Evolutionary conservation across 768 basidiomycete species (phyloP).

Genomic region (Pleurotus salmoneostramineus): DNA sequence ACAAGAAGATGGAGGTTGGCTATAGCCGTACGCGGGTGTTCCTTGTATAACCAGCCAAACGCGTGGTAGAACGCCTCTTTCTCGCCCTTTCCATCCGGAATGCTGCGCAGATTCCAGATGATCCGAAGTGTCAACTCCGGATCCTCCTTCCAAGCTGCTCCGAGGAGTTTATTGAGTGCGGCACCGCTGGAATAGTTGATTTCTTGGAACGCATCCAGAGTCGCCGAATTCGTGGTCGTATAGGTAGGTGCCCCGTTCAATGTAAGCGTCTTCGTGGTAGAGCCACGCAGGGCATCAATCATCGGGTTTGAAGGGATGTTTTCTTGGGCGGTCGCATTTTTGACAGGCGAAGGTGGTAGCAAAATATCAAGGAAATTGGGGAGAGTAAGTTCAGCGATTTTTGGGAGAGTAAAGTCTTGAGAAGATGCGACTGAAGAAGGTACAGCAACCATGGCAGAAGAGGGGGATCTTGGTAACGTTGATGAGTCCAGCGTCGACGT

Average conservation of each 20-base stretch:
- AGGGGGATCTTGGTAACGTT: too few relatives aligned
- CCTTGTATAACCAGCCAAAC: slow-evolving; percentile 65
- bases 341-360: slow-evolving; percentile 26
- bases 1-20: slow-evolving; percentile 52
- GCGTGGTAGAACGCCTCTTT: slow-evolving; percentile 60
- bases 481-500: too few relatives aligned
- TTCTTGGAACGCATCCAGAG: slow-evolving; percentile 53
- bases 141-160: slow-evolving; percentile 56
- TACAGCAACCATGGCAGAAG: not conserved
- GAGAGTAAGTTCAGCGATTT: slow-evolving; percentile 54
- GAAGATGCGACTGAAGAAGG: slow-evolving; percentile 16
- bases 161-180: slow-evolving; percentile 31
- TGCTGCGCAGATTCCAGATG: slow-evolving; percentile 67
- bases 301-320: slow-evolving; percentile 33
- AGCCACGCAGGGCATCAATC: slow-evolving; percentile 48
- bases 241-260: slow-evolving; percentile 50
- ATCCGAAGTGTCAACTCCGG: slow-evolving; percentile 52
- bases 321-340: not conserved
- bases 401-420: slow-evolving; percentile 49
- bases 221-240: slow-evolving; percentile 45
- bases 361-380: slow-evolving; percentile 54
- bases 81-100: slow-evolving; percentile 65
- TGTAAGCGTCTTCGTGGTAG: slow-evolving; percentile 41
- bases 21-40: slow-evolving; percentile 70
- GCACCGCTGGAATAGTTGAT: slow-evolving; percentile 24